phyloP scores from a whole-genome alignment of 2,329 filamentous ascomycete genomes.

The Paecilomyces fulvus region DNA sequence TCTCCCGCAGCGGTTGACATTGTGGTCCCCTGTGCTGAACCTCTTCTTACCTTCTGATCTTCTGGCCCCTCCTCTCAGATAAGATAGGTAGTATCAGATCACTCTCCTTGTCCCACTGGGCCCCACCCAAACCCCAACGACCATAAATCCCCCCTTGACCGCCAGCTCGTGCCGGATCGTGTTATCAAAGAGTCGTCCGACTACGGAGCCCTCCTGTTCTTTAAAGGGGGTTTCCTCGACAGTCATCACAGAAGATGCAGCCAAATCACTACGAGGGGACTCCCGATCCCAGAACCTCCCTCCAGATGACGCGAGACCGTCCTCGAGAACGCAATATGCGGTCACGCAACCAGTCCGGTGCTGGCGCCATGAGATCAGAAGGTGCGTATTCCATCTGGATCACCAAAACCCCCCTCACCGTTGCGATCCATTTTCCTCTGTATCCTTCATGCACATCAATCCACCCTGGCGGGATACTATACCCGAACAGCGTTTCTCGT shows the following conservation, averaged over 20 bases:
- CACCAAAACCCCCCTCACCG: neutral
- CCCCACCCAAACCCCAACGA: neutral
- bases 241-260: conserved; percentile 22
- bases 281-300: conserved; percentile 16
- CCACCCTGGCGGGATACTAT: conserved; percentile 12
- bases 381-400: conserved; percentile 22
- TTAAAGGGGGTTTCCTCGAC: neutral
- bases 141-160: neutral
- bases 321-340: conserved; percentile 22
- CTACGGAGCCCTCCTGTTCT: neutral
- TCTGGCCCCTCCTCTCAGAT: neutral
- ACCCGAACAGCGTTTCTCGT: conserved; percentile 2
- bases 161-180: neutral
- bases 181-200: neutral
- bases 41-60: neutral
- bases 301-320: conserved; percentile 28
- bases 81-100: neutral
- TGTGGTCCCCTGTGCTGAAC: neutral
- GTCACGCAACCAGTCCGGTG: conserved; percentile 27
- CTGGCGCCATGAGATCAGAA: conserved; percentile 33
- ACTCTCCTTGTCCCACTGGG: neutral
- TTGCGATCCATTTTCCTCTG: neutral
- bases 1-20: neutral
- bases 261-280: conserved; percentile 25
- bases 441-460: conserved; percentile 3